phyloP scores from a whole-genome alignment of 345 rosid genomes.

The Abelmoschus esculentus region DNA sequence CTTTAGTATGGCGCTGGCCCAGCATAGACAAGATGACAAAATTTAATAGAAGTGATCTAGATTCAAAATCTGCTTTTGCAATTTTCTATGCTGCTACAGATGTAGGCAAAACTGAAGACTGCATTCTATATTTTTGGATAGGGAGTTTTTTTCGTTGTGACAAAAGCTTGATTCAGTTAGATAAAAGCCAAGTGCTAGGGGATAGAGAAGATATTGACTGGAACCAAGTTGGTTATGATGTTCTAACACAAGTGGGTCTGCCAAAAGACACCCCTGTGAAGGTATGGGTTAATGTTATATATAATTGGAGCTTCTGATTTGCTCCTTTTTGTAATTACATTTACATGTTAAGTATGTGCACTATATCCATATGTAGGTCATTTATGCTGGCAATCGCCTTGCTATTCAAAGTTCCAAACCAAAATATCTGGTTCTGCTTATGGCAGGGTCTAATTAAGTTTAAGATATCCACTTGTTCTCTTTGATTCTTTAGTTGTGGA shows the following conservation, averaged over 20 bases:
- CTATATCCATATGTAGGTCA: background rate
- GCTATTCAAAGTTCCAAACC: background rate
- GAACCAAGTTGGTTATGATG: slow-evolving; percentile 45
- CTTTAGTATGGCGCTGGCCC: slow-evolving; percentile 62
- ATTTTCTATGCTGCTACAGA: slow-evolving; percentile 33
- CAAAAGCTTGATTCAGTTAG: slow-evolving; percentile 36
- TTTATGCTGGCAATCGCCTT: background rate
- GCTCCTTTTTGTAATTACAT: background rate
- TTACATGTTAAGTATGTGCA: background rate
- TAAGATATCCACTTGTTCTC: background rate
- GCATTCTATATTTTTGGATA: slow-evolving; percentile 65
- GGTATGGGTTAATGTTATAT: slow-evolving; percentile 33
- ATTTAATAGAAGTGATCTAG: slow-evolving; percentile 38
- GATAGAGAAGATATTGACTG: slow-evolving; percentile 43
- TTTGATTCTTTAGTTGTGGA: background rate
- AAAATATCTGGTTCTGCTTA: background rate
- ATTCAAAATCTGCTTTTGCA: slow-evolving; percentile 56
- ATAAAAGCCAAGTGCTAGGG: slow-evolving; percentile 27
- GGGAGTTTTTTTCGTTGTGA: slow-evolving; percentile 52
- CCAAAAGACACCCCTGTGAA: slow-evolving; percentile 53
- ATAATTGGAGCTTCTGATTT: background rate
- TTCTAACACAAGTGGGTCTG: slow-evolving; percentile 52
- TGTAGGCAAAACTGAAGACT: slow-evolving; percentile 32
- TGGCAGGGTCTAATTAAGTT: background rate
- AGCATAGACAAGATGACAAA: slow-evolving; percentile 42